Evolutionary conservation across 208 protist species (phyloP).

Genomic region (Leishmania guyanensis): DNA sequence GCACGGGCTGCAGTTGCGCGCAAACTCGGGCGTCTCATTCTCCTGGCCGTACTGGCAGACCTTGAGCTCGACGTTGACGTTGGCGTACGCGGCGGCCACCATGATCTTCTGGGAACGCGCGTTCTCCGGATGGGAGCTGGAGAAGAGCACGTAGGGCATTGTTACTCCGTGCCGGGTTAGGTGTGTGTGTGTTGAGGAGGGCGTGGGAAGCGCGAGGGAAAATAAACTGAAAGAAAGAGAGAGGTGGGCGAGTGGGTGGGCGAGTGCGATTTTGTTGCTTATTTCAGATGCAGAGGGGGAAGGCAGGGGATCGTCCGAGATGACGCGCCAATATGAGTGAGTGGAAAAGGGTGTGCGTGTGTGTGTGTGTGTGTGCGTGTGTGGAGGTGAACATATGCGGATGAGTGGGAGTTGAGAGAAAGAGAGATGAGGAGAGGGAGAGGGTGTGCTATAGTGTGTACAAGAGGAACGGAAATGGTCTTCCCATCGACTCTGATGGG

Average conservation of each 20-base stretch:
- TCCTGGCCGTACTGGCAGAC: slow-evolving; percentile 52
- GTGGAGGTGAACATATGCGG: too few relatives aligned
- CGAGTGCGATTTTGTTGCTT: not conserved
- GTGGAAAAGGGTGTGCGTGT: too few relatives aligned
- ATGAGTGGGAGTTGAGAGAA: too few relatives aligned
- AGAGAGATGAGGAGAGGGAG: too few relatives aligned
- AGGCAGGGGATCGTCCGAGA: too few relatives aligned
- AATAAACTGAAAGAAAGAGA: not conserved
- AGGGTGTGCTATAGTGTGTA: not conserved
- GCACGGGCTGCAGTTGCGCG: slow-evolving; percentile 69
- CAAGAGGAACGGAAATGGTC: not conserved
- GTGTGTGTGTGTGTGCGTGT: too few relatives aligned
- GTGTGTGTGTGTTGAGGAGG: not conserved
- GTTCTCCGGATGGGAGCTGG: slow-evolving; percentile 37
- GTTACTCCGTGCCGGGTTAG: not conserved
- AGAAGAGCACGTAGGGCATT: slow-evolving; percentile 50
- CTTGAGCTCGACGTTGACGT: slow-evolving; percentile 53
- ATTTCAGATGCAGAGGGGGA: too few relatives aligned
- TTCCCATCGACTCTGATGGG: not conserved
- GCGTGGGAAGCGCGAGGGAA: not conserved
- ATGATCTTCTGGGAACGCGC: slow-evolving; percentile 65
- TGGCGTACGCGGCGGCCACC: slow-evolving; percentile 62
- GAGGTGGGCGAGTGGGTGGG: too few relatives aligned
- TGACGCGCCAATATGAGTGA: too few relatives aligned
- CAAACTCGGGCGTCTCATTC: slow-evolving; percentile 66